These are phyloP conservation scores for Candida multigemmis DNA, from an alignment of 805 yeast genomes.

Conservation along the genomic window DNA sequence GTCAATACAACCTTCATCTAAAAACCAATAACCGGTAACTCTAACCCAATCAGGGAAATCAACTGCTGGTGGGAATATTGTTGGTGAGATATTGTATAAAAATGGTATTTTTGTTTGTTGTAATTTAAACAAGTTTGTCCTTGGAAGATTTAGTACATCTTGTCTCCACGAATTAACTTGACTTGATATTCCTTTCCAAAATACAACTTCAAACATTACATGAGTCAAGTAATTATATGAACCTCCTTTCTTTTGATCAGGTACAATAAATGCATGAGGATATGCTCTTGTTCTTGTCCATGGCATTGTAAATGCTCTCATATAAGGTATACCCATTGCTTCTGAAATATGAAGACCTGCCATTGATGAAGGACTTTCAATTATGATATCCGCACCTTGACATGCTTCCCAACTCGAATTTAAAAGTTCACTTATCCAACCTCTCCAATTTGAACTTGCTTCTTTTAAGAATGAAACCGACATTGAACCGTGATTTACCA, in stretches of 20 bases:
- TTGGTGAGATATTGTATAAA: constrained; percentile 80
- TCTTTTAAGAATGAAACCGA: constrained; percentile 77
- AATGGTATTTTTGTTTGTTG: constrained; percentile 82
- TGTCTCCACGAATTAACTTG: constrained; percentile 87
- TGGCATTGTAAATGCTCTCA: constrained; percentile 96
- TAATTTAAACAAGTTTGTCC: constrained; percentile 60
- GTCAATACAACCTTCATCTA: constrained; percentile 52
- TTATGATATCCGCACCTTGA: constrained; percentile 69
- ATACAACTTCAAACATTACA: constrained; percentile 83
- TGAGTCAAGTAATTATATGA: constrained; percentile 89
- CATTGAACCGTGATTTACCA: constrained; percentile 87
- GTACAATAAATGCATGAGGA: constrained; percentile 93
- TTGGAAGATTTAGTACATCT: constrained; percentile 51
- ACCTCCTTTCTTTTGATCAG: constrained; percentile 89
- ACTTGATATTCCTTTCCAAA: constrained; percentile 86
- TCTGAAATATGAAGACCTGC: constrained; percentile 94
- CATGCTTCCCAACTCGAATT: constrained; percentile 80
- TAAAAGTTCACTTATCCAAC: constrained; percentile 75
- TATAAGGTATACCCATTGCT: constrained; percentile 80
- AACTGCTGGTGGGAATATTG: constrained; percentile 83
- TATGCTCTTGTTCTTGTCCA: constrained; percentile 95
- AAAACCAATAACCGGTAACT: constrained; percentile 93
- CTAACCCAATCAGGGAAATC: constrained; percentile 95
- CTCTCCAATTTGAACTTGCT: constrained; percentile 68
- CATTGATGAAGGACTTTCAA: constrained; percentile 96